Base-by-base conservation (phyloP, 1,284 basidiomycete genomes). In the Cerioporus squamosus region DNA sequence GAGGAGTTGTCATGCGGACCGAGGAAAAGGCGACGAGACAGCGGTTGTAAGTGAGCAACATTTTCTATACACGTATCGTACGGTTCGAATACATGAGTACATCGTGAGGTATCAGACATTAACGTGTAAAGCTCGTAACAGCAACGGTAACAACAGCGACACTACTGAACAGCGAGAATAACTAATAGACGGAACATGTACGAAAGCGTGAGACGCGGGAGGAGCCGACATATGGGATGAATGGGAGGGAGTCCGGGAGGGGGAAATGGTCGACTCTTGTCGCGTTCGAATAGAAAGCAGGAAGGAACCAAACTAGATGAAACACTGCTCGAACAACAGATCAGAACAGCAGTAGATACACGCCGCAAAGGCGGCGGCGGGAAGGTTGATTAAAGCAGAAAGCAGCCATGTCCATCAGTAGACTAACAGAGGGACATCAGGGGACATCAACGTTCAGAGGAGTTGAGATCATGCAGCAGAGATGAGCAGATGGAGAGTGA, bases 41-140 rank as follows among this genome's bases (percentile, higher is more conserved):
- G 23, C 8, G 18, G 24, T 15, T 4, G 9, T 12, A 36, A 36
- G 10, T 10, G 33, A 12, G 10, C 33, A 36, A 36, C 33, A 5
- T 18, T 36, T 20, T 51, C 39, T 48, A 36, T n/a, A 57, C 14
- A 50, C 5, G 47, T 33, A 47, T 53, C 23, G 23, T 42, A 56
- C 47, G 47, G n/a, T 56, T 38, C 24, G 46, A 39, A 53, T 57
- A 63, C 61, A 61, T 40, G 51, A 51, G 47, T 56, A 64, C 57
- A 64, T 61, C 52, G 50, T 58, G 24, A 59, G 52, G 55, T 60
- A 58, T 26, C 48, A 59, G 49, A 52, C 54, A 64, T 59, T 55
- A 61, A 24, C 44, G 55, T 57, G 53, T 64, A 53, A 56, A 36
- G 54, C 51, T 64, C 62, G 57, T 64, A 49, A 61, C 49, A 58